Percentiles rank a stretch among this genome's conserved stretches.
Evolutionary conservation across 2,329 filamentous ascomycete genomes (phyloP).

Genomic region (Colletotrichum eleusines): DNA sequence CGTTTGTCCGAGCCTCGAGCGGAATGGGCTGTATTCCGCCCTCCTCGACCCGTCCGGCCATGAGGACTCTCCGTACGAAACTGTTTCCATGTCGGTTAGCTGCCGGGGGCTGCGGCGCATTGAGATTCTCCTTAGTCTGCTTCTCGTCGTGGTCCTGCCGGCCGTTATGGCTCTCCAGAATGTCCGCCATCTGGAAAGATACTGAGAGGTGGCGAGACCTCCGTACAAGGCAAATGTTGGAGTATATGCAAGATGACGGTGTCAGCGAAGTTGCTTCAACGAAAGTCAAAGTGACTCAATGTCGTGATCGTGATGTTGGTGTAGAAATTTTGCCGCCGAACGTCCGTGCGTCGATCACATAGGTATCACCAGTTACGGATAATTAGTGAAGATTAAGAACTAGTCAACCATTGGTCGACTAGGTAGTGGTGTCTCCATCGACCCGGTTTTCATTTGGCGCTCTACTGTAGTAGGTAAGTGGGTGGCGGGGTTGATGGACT

Average conservation of each 20-base stretch:
- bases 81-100: slow-evolving; percentile 9
- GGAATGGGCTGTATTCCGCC: slow-evolving; percentile 49
- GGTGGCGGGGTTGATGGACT: background rate
- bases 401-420: slow-evolving; percentile 10
- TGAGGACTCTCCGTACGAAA: slow-evolving; percentile 32
- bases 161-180: slow-evolving; percentile 27
- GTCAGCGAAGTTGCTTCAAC: background rate
- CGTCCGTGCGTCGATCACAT: slow-evolving; percentile 1
- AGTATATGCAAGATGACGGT: background rate
- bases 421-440: slow-evolving; percentile 5
- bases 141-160: slow-evolving; percentile 11
- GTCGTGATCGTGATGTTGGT: too few relatives aligned
- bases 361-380: background rate
- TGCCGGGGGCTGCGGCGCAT: background rate
- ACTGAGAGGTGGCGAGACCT: too few relatives aligned
- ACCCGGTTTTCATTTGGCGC: slow-evolving; percentile 1
- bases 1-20: slow-evolving; percentile 48
- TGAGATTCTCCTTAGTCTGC: slow-evolving; percentile 10
- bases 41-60: slow-evolving; percentile 46
- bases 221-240: background rate
- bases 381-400: background rate
- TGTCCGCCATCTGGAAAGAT: slow-evolving; percentile 13
- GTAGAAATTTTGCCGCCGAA: slow-evolving; percentile 13
- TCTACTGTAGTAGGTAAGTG: too few relatives aligned
- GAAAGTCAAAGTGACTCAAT: background rate